Conservation (phyloP, 2,329 filamentous ascomycete genomes). For the Colletotrichum chlorophyti region DNA sequence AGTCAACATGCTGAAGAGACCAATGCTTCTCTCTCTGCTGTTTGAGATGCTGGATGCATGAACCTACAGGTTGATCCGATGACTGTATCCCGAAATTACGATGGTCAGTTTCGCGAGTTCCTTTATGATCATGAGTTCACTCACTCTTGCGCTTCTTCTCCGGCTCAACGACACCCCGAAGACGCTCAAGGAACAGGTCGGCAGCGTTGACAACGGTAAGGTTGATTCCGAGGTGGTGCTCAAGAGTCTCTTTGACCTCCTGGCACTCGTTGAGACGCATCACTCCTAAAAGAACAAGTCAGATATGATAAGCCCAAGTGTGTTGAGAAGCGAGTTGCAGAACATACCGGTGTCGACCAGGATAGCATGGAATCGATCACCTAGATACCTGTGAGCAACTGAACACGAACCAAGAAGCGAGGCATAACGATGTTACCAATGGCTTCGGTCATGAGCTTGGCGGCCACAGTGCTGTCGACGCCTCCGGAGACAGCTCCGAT, state of each 20-base stretch:
- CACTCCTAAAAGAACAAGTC: conserved; percentile 44
- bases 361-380: conserved; percentile 83
- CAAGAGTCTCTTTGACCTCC: conserved; percentile 80
- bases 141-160: conserved; percentile 91
- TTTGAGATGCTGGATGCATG: no score
- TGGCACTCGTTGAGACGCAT: conserved; percentile 87
- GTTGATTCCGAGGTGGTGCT: conserved; percentile 84
- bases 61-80: conserved; percentile 71
- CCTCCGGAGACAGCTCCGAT: conserved; percentile 72
- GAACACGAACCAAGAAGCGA: background rate
- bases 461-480: conserved; percentile 86
- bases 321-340: background rate
- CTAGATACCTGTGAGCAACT: background rate
- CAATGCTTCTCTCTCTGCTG: no score
- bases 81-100: no score
- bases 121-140: no score
- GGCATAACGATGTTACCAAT: conserved; percentile 69
- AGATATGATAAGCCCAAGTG: no score
- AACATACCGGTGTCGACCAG: conserved; percentile 78
- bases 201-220: conserved; percentile 84
- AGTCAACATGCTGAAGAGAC: conserved; percentile 15
- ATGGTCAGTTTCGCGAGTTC: no score
- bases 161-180: conserved; percentile 78
- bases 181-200: conserved; percentile 76
- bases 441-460: conserved; percentile 84